Evolutionary conservation across 176 grass and related monocot genomes (phyloP), one percentile per base, ranked within the genome.

Genomic region (Oropetium thomaeum): DNA sequence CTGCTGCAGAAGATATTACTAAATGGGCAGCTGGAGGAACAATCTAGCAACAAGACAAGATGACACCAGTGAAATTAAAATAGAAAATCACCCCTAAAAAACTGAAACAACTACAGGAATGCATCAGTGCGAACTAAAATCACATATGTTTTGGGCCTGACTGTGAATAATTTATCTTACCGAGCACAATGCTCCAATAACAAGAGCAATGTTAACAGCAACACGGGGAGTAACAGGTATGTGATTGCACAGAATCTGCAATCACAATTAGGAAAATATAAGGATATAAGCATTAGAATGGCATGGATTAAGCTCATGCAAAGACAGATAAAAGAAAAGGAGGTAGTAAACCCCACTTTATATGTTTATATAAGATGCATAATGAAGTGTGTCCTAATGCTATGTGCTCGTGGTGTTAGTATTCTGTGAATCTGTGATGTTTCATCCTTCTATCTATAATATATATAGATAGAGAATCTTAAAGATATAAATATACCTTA

Each of bases 101-200:
- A 58, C 35, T 32, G 0, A 28, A 79, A 66, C n/a, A 20, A 57
- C 34, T 6, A 63, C 39, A 80, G 8, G 32, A 49, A 81, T 54
- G 40, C 33, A 31, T 53, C 11, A 49, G 8, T 45, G 17, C 60
- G 55, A 19, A 51, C 26, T 62, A 52, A 28, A 58, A 74, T 37
- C 30, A 28, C 26, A 64, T n/a, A n/a, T 60, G 25, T 80, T 75
- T 62, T 62, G 3, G 19, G 20, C 74, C 80, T 32, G 44, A 69
- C 32, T 58, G 22, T 10, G 2, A 76, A 77, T 9, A 82, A 40
- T n/a, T 57, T 16, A 73, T 57, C 77, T 91, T 90, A 97, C 94
- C 90, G 71, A 81, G 86, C 90, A 93, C 57, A 97, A 75, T 87
- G 95, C 88, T 80, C 83, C 90, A 89, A 97, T 87, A 69, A 66